Evolutionary conservation across 2,329 filamentous ascomycete species (phyloP).

Genomic region (Aureobasidium musti): DNA sequence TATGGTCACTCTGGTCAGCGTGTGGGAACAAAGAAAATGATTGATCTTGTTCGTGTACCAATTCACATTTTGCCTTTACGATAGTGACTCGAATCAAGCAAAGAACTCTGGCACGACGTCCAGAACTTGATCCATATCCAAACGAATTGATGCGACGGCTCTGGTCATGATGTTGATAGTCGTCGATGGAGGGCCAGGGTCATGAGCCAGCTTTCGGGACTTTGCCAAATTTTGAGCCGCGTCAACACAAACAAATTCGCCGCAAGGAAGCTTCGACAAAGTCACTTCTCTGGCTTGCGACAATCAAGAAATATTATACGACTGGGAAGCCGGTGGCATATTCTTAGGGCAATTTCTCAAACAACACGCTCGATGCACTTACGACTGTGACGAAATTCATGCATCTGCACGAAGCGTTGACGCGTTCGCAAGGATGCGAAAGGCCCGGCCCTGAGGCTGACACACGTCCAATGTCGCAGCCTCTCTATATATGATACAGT

Average conservation of each 20-base stretch:
- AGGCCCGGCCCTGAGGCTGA: conserved; percentile 15
- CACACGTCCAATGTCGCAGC: conserved; percentile 15
- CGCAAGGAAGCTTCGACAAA: too few species aligned
- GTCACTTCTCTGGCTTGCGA: too few species aligned
- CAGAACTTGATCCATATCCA: neutral
- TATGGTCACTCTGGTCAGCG: neutral
- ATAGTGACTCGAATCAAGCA: neutral
- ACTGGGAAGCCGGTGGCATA: neutral
- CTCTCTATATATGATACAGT: conserved; percentile 12
- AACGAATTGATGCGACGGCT: neutral
- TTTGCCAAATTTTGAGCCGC: neutral
- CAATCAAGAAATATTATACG: neutral
- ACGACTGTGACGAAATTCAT: neutral
- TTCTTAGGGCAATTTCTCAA: neutral
- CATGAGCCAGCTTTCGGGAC: neutral
- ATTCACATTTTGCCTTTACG: neutral
- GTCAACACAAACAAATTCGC: neutral
- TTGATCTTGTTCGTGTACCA: neutral
- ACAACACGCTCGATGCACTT: neutral
- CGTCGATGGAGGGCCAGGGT: neutral
- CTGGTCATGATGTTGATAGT: neutral
- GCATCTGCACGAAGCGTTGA: neutral
- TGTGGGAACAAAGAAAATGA: neutral
- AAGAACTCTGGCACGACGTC: neutral
- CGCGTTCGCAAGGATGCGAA: conserved; percentile 10